These are phyloP conservation scores for Balakata baccata DNA, from an alignment of 345 rosid species.

Conservation along the genomic window DNA sequence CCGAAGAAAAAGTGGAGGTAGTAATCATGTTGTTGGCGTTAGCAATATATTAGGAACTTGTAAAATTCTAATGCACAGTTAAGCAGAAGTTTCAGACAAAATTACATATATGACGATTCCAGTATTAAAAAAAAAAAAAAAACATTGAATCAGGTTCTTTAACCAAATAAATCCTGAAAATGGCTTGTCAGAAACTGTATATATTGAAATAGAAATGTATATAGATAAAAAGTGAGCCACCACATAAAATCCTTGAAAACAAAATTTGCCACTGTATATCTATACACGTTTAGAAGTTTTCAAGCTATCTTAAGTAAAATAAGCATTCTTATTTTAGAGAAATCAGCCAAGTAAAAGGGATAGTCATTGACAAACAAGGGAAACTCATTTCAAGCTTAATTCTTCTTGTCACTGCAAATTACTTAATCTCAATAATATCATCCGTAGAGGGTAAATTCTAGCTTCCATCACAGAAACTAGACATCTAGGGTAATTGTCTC, in stretches of 20 bases:
- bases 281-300: neutral
- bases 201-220: neutral
- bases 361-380: neutral
- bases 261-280: neutral
- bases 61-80: neutral
- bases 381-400: neutral
- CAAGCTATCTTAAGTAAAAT: neutral
- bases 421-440: neutral
- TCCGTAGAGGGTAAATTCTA: neutral
- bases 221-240: neutral
- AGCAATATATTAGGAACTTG: neutral
- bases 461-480: neutral
- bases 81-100: neutral
- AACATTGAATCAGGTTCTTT: neutral
- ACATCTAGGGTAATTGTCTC: neutral
- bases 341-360: neutral
- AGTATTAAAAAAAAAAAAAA: neutral
- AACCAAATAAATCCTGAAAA: neutral
- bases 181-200: neutral
- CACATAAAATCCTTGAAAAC: neutral
- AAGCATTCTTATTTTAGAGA: neutral
- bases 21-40: neutral
- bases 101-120: neutral
- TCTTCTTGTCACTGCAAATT: neutral
- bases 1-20: neutral